Evolutionary conservation across 495 filamentous ascomycete species (phyloP).

Genomic region (Hypomontagnella monticulosa): DNA sequence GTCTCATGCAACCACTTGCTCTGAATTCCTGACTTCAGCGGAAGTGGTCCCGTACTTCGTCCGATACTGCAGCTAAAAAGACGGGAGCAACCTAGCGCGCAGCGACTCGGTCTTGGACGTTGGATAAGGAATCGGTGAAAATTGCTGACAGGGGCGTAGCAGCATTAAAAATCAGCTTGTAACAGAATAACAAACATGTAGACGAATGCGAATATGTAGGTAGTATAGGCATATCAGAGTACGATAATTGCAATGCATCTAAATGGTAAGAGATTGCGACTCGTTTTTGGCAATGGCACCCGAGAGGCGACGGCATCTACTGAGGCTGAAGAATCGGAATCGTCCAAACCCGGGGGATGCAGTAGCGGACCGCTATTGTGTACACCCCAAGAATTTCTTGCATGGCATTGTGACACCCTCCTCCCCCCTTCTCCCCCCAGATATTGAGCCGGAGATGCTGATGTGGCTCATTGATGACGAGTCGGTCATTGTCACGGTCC

Average conservation of each 20-base stretch:
- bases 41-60: constrained; percentile 31
- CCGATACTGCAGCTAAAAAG: constrained; percentile 25
- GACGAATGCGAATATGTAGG: background rate
- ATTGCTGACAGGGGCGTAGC: constrained; percentile 20
- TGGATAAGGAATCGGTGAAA: constrained; percentile 15
- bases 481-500: constrained; percentile 10
- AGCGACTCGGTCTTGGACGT: constrained; percentile 5
- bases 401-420: constrained; percentile 33
- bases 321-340: constrained; percentile 38
- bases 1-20: constrained; percentile 42
- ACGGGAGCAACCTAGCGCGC: constrained; percentile 39
- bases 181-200: background rate
- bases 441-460: constrained; percentile 18
- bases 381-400: constrained; percentile 11
- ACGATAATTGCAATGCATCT: constrained; percentile 13
- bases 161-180: constrained; percentile 6
- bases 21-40: constrained; percentile 29
- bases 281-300: constrained; percentile 36
- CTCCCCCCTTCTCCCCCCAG: too few relatives aligned
- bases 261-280: constrained; percentile 2
- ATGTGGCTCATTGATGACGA: constrained; percentile 32
- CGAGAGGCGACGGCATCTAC: constrained; percentile 25
- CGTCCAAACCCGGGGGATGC: constrained; percentile 15
- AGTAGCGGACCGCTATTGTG: constrained; percentile 21
- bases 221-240: constrained; percentile 6